Evolutionary conservation across 192 early-diverging fungal species (phyloP).

Genomic region (Coemansia sp.): DNA sequence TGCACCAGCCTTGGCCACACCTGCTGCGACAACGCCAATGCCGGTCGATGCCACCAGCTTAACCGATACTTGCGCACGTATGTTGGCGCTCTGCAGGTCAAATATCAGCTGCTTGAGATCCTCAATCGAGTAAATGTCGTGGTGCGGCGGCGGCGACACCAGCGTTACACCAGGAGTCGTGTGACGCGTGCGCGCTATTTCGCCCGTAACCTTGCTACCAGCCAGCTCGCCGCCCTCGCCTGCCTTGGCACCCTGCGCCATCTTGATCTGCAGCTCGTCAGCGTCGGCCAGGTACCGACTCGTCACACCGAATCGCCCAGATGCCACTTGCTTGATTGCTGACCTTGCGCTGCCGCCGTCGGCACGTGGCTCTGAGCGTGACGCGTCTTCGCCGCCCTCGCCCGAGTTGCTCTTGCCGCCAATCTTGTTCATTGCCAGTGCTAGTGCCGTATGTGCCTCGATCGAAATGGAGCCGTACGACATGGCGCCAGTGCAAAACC

Average conservation of each 20-base stretch:
- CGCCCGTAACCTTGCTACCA: constrained; percentile 70
- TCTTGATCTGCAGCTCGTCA: constrained; percentile 98
- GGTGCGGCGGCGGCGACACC: constrained; percentile 97
- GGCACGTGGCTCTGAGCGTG: constrained; percentile 64
- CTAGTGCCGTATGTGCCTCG: constrained; percentile 90
- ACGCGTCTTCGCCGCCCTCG: constrained; percentile 95
- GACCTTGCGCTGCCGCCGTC: constrained; percentile 85
- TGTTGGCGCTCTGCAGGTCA: constrained; percentile 95
- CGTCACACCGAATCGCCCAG: constrained; percentile 97
- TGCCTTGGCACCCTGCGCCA: constrained; percentile 99
- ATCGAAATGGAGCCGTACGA: constrained; percentile 96
- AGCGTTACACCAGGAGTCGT: constrained; percentile 94
- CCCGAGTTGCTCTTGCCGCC: constrained; percentile 99
- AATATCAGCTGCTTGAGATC: constrained; percentile 99
- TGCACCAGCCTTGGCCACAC: constrained; percentile 95
- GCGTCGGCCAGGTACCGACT: constrained; percentile 90
- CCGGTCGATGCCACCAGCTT: constrained; percentile 98
- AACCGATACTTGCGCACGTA: constrained; percentile 86
- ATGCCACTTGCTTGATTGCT: constrained; percentile 98
- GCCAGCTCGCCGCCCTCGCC: constrained; percentile 92
- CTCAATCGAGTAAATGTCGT: constrained; percentile 99
- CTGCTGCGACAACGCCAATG: constrained; percentile 94
- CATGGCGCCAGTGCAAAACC: constrained; percentile 98
- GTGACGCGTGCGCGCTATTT: constrained; percentile 85
- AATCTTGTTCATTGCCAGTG: constrained; percentile 91